Percentiles rank a stretch among this genome's conserved stretches.
Evolutionary conservation across 2,329 filamentous ascomycete genomes (phyloP).

Genomic region (Penicillium sp.): DNA sequence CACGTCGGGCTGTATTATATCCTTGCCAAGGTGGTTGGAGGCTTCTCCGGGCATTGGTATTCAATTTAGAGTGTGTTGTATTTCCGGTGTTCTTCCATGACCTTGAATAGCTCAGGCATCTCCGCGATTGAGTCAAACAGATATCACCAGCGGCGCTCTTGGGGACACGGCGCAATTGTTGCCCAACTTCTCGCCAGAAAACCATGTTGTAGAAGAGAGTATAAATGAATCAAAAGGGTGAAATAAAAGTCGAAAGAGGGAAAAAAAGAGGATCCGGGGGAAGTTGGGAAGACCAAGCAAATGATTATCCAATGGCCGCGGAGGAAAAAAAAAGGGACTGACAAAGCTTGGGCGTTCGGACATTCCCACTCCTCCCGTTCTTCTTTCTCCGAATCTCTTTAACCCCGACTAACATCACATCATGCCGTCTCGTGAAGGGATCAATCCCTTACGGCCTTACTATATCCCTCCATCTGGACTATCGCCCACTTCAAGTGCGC

Average conservation of each 20-base stretch:
- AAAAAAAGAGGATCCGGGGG: slow-evolving; percentile 23
- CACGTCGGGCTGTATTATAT: slow-evolving; percentile 40
- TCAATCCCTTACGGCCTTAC: slow-evolving; percentile 61
- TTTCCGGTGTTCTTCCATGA: slow-evolving; percentile 20
- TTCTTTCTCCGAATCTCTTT: slow-evolving; percentile 19
- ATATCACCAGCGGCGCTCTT: slow-evolving; percentile 58
- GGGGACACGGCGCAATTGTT: slow-evolving; percentile 51
- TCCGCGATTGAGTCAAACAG: slow-evolving; percentile 29
- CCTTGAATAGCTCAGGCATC: slow-evolving; percentile 29
- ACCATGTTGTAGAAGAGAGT: slow-evolving; percentile 26
- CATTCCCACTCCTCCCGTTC: slow-evolving; percentile 13
- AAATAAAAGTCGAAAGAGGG: slow-evolving; percentile 12
- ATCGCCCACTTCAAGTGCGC: slow-evolving; percentile 43
- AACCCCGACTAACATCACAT: slow-evolving; percentile 32
- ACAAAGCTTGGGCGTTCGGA: slow-evolving; percentile 26
- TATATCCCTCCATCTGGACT: slow-evolving; percentile 65
- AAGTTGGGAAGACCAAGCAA: slow-evolving; percentile 15
- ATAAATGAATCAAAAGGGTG: slow-evolving; percentile 7
- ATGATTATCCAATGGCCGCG: slow-evolving; percentile 26
- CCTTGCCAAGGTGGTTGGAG: slow-evolving; percentile 19
- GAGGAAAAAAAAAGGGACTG: slow-evolving; percentile 25
- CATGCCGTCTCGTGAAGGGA: slow-evolving; percentile 51
- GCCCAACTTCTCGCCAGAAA: slow-evolving; percentile 35
- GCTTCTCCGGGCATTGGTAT: slow-evolving; percentile 13
- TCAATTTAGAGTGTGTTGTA: slow-evolving; percentile 13